Evolutionary conservation across 805 yeast species (phyloP).

Genomic region (Phaffomyces antillensis): DNA sequence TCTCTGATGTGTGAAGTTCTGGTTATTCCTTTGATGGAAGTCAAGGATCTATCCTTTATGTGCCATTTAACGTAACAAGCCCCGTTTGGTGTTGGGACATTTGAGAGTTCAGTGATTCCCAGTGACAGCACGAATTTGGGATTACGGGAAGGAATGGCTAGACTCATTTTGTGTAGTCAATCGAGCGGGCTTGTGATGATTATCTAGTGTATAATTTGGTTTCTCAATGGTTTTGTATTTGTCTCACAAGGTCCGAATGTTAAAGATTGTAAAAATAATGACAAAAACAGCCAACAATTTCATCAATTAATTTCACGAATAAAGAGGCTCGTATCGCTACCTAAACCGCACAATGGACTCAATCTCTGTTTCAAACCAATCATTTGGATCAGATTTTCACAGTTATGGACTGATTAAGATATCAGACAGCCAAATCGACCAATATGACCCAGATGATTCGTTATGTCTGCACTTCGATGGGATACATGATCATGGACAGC

Average conservation of each 20-base stretch:
- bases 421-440: conserved; percentile 11
- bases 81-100: conserved; percentile 77
- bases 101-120: conserved; percentile 62
- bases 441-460: conserved; percentile 15
- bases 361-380: conserved; percentile 1
- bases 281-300: no score
- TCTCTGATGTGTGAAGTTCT: conserved; percentile 35
- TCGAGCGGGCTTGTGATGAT: not conserved
- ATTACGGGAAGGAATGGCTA: conserved; percentile 26
- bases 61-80: conserved; percentile 58
- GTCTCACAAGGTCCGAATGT: no score
- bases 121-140: conserved; percentile 60
- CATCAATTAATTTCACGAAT: no score
- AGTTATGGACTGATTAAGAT: conserved; percentile 18
- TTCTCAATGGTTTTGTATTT: no score
- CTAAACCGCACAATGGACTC: no score
- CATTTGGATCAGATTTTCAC: conserved; percentile 13
- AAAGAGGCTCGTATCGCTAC: no score
- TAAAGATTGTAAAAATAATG: no score
- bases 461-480: conserved; percentile 6
- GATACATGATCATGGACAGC: not conserved
- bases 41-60: conserved; percentile 39
- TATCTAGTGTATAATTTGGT: no score
- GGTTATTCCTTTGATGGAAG: conserved; percentile 37
- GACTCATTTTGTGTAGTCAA: not conserved